Percentiles rank a stretch among this genome's conserved stretches.
Conservation (phyloP, 768 basidiomycete genomes). For the Leccinum arenicola region DNA sequence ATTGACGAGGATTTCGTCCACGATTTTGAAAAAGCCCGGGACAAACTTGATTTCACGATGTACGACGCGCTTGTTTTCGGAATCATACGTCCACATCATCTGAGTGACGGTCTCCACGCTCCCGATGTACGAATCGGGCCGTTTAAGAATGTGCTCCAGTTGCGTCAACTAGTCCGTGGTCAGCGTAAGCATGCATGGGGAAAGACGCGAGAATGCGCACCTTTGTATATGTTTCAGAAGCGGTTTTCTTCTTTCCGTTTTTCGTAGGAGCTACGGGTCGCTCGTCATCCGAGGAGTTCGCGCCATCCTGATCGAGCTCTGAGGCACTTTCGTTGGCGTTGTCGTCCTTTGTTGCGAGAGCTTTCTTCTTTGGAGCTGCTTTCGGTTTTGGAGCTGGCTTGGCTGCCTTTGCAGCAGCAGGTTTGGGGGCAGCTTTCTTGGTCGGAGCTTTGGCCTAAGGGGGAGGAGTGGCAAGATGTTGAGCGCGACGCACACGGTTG, state of each 20-base stretch:
- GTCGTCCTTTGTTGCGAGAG: slow-evolving; percentile 62
- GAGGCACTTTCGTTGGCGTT: slow-evolving; percentile 51
- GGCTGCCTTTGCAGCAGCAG: slow-evolving; percentile 38
- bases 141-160: slow-evolving; percentile 90
- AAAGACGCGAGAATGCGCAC: slow-evolving; percentile 38
- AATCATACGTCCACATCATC: slow-evolving; percentile 92
- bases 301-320: slow-evolving; percentile 39
- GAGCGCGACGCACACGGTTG: slow-evolving; percentile 2
- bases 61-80: slow-evolving; percentile 79
- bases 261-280: slow-evolving; percentile 25
- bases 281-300: slow-evolving; percentile 35
- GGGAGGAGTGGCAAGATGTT: slow-evolving; percentile 19
- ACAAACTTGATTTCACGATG: slow-evolving; percentile 84
- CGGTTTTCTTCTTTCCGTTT: slow-evolving; percentile 74
- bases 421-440: slow-evolving; percentile 42
- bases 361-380: slow-evolving; percentile 63
- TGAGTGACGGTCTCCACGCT: slow-evolving; percentile 88
- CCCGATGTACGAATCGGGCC: slow-evolving; percentile 95
- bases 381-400: slow-evolving; percentile 52
- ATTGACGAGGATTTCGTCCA: slow-evolving; percentile 98
- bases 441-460: slow-evolving; percentile 33
- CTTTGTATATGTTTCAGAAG: slow-evolving; percentile 89
- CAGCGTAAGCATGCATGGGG: neutral
- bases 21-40: slow-evolving; percentile 98
- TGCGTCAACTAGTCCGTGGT: slow-evolving; percentile 68